Conservation (phyloP, 2,329 filamentous ascomycete genomes). For the Botryotinia narcissicola region DNA sequence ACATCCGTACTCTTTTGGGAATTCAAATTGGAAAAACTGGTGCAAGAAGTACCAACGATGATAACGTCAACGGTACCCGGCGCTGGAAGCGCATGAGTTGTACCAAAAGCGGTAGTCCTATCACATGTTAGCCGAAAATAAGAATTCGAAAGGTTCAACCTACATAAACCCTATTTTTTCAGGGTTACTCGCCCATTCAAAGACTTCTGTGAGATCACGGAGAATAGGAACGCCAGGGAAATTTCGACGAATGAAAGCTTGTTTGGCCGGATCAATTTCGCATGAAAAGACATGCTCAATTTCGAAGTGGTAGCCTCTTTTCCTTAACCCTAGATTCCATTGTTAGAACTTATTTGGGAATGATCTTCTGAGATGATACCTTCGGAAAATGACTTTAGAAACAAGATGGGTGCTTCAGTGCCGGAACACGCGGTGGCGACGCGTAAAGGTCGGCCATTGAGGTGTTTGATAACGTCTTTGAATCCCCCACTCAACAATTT, state of each 20-base stretch:
- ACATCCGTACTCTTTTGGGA: conserved; percentile 48
- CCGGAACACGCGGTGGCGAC: conserved; percentile 76
- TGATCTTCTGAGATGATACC: conserved; percentile 37
- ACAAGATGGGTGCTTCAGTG: conserved; percentile 71
- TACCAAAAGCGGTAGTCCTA: conserved; percentile 67
- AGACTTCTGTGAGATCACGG: conserved; percentile 57
- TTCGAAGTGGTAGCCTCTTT: conserved; percentile 13
- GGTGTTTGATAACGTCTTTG: neutral
- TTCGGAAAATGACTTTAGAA: conserved; percentile 55
- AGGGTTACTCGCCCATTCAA: conserved; percentile 24
- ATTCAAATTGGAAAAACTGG: conserved; percentile 71
- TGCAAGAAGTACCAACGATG: conserved; percentile 71
- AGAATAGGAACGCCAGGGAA: conserved; percentile 53
- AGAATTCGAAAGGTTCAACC: neutral
- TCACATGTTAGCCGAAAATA: conserved; percentile 19
- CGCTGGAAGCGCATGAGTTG: conserved; percentile 46
- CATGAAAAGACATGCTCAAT: conserved; percentile 58
- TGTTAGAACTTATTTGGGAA: conserved; percentile 9
- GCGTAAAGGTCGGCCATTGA: conserved; percentile 44
- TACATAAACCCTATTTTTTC: neutral
- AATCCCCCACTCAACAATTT: neutral
- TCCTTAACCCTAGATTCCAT: neutral
- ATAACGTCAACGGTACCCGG: conserved; percentile 62
- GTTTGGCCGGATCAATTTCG: conserved; percentile 63
- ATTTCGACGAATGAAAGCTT: conserved; percentile 62